A percentile compares a stretch with the other conserved stretches of the same genome.
These are phyloP conservation scores for Mycoemilia scoparia DNA, from an alignment of 192 early-diverging fungal species.

Conservation along the genomic window DNA sequence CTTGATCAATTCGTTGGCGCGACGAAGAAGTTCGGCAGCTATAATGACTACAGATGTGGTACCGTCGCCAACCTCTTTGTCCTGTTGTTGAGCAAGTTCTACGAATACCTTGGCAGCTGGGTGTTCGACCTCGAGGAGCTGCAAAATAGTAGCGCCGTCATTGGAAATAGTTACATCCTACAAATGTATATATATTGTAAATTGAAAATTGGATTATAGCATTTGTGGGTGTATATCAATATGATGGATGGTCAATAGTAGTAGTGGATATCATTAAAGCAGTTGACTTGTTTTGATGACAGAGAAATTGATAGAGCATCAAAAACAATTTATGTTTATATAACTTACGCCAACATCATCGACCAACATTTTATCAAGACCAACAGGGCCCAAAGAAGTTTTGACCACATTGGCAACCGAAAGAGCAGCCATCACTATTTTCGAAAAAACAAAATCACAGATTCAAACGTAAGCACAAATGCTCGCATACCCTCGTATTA, in stretches of 20 bases:
- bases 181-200: too few species aligned
- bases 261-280: background rate
- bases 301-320: too few species aligned
- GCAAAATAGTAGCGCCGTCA: conserved; percentile 96
- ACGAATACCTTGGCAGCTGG: conserved; percentile 93
- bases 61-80: conserved; percentile 98
- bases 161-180: conserved; percentile 99
- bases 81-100: conserved; percentile 97
- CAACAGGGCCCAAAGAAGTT: conserved; percentile 95
- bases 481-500: background rate
- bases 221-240: too few species aligned
- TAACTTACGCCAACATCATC: conserved; percentile 99
- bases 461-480: background rate
- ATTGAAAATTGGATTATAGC: too few species aligned
- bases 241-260: background rate
- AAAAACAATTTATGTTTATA: conserved; percentile 35
- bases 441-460: conserved; percentile 3
- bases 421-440: conserved; percentile 76
- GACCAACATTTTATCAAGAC: conserved; percentile 99
- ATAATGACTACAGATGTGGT: conserved; percentile 99
- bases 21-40: conserved; percentile 85
- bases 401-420: conserved; percentile 98
- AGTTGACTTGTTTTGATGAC: too few species aligned
- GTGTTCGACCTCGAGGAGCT: conserved; percentile 95
- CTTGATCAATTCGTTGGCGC: conserved; percentile 95